Base-by-base conservation (phyloP, 768 basidiomycete genomes). In the Hygrocybe punicea region DNA sequence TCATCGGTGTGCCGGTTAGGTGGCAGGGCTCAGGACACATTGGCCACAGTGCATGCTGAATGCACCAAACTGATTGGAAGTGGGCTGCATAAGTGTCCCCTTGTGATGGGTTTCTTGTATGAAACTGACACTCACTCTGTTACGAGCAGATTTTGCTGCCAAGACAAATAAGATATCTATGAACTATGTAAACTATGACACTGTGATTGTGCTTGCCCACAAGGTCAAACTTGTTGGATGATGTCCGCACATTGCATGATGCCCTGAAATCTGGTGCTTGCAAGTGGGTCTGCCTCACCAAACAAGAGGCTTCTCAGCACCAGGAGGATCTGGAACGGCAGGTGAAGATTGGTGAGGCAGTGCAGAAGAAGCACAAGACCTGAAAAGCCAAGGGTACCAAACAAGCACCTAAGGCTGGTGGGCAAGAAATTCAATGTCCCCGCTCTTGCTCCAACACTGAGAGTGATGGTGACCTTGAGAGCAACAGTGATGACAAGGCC, bases 121-220 rank as follows among this genome's bases (percentile, higher is more conserved):
- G 23, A 51, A 13, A 10, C 8, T 47, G n/a, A 6, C 39, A 7
- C 36, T 37, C 33, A 10, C 11, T 53, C 35, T 8, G n/a, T n/a
- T n/a, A n/a, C 23, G 47, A 7, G n/a, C 11, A 35, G 37, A 34
- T 6, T 42, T 48, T 25, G 33, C 36, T 14, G 11, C 36, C 9
- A n/a, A 40, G 36, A 9, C 7, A 11, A 9, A 53, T 10, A 53
- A n/a, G n/a, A n/a, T n/a, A n/a, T n/a, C n/a, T n/a, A n/a, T n/a
- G n/a, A n/a, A n/a, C n/a, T n/a, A n/a, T 24, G 51, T 40, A 7
- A 53, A 53, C 24, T 53, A 53, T 40, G 51, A 53, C 6, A 37
- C 10, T 16, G 36, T 13, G 8, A 25, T 53, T 16, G 35, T 53
- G 11, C 9, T 48, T 10, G 42, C 42, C 7, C 39, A 53, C 39